Base-by-base conservation (phyloP, 768 basidiomycete genomes). In the Cyclocybe aegerita region DNA sequence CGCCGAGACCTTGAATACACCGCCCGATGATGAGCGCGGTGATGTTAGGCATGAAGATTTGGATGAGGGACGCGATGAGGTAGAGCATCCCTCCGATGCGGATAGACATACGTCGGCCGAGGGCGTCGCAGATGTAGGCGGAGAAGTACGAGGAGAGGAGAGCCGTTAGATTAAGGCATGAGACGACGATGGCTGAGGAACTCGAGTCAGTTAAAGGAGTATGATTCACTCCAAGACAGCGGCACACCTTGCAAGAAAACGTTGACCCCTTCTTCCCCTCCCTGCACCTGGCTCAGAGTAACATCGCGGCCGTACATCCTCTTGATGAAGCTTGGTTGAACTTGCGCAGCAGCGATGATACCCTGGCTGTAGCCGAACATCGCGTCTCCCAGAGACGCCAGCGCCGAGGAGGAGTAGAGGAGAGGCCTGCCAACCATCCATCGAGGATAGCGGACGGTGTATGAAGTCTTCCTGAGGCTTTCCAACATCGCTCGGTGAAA, bases 341-440 rank as follows among this genome's bases (percentile, higher is more conserved):
- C 73, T 41, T 80, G 78, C 14, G 75, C 70, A 3, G 76, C 68
- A 4, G 77, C 78, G 38, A 79, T 79, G 53, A 75, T 74, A 3
- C 79, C 79, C 55, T 80, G 79, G 38, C 76, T 73, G 49, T 80
- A 81, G 4, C 79, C 79, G 54, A 81, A 80, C 71, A 80, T 77
- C 6, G 77, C 79, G 56, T 81, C 79, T 43, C 79, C 79, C 55
- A 81, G 70, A 53, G 77, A 77, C n/a, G 78, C 77, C 35, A 78
- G 68, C 0, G 78, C 79, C 48, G 77, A 76, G 32, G 79, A 79
- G 40, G 70, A 72, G 60, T 78, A 75, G 7, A 81, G 69, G 17
- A 81, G 65, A 29, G 73, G 74, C 40, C 65, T 67, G 14, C 79
- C 79, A 23, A 76, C 71, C 72, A 79, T 71, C 76, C 76, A 77